These are phyloP conservation scores for Ogataea siamensis DNA, from an alignment of 805 yeast species.

Conservation along the genomic window DNA sequence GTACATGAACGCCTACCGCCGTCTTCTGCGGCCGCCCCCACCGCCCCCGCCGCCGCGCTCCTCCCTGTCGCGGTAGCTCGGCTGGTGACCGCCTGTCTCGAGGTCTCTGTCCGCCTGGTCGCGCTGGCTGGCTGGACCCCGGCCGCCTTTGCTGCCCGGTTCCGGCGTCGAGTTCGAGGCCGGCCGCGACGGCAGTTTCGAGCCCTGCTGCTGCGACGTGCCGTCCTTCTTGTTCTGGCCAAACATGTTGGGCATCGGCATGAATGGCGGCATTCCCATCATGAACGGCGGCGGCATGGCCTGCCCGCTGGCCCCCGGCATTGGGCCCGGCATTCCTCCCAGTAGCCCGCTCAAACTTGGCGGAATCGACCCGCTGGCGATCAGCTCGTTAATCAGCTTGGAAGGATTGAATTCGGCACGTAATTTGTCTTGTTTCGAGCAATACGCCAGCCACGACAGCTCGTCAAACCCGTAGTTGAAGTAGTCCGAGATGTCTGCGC, in stretches of 20 bases:
- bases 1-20: constrained; percentile 9
- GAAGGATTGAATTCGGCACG: constrained; percentile 82
- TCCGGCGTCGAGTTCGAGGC: constrained; percentile 29
- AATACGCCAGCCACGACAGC: constrained; percentile 91
- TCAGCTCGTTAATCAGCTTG: constrained; percentile 65
- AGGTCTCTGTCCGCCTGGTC: constrained; percentile 31
- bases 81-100: constrained; percentile 23
- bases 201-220: constrained; percentile 16
- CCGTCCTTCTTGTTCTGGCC: constrained; percentile 10
- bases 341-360: constrained; percentile 29
- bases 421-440: constrained; percentile 79
- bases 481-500: constrained; percentile 91
- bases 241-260: constrained; percentile 21
- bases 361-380: constrained; percentile 36
- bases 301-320: constrained; percentile 21
- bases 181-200: constrained; percentile 27
- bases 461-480: constrained; percentile 97
- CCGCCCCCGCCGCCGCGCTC: constrained; percentile 5
- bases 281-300: constrained; percentile 21
- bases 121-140: constrained; percentile 22
- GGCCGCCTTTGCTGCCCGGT: constrained; percentile 15
- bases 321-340: constrained; percentile 30
- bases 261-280: constrained; percentile 27
- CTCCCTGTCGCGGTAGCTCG: constrained; percentile 24
- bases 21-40: constrained; percentile 8